Conservation (phyloP, 2,329 filamentous ascomycete genomes). For the Hymenoscyphus repandus region DNA sequence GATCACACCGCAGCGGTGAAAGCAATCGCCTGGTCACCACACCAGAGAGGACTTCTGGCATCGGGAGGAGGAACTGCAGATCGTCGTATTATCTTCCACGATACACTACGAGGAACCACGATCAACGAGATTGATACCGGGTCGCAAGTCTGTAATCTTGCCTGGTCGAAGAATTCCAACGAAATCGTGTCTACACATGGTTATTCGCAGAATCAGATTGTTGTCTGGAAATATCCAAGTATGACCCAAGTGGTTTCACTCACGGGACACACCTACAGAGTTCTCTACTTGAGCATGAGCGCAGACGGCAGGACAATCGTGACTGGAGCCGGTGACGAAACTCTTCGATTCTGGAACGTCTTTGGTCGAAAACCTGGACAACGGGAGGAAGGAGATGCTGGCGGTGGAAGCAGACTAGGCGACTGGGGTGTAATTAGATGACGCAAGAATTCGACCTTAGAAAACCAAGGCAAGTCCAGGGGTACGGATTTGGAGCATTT, state of each 20-base stretch:
- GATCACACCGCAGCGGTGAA: slow-evolving; percentile 96
- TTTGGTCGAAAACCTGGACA: slow-evolving; percentile 78
- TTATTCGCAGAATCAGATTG: slow-evolving; percentile 97
- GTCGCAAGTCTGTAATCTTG: slow-evolving; percentile 96
- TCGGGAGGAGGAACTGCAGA: slow-evolving; percentile 95
- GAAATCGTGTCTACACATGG: slow-evolving; percentile 97
- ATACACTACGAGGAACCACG: slow-evolving; percentile 75
- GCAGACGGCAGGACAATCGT: slow-evolving; percentile 91
- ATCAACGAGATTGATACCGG: slow-evolving; percentile 92
- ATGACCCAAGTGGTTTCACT: slow-evolving; percentile 96
- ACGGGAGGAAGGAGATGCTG: slow-evolving; percentile 60
- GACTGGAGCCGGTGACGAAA: slow-evolving; percentile 94
- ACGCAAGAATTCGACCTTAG: slow-evolving; percentile 13
- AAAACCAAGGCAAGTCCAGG: not conserved
- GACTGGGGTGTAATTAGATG: slow-evolving; percentile 81
- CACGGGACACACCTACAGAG: slow-evolving; percentile 93
- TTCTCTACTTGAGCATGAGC: slow-evolving; percentile 95
- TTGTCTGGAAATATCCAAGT: slow-evolving; percentile 98
- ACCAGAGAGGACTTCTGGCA: slow-evolving; percentile 89
- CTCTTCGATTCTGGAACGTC: slow-evolving; percentile 91
- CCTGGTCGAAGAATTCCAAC: slow-evolving; percentile 96
- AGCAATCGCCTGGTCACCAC: slow-evolving; percentile 95
- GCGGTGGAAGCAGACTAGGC: slow-evolving; percentile 54
- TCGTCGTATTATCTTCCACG: slow-evolving; percentile 95
- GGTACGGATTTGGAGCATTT: not conserved